Conservation (phyloP, 2,329 filamentous ascomycete genomes). For the Colletotrichum siamense region DNA sequence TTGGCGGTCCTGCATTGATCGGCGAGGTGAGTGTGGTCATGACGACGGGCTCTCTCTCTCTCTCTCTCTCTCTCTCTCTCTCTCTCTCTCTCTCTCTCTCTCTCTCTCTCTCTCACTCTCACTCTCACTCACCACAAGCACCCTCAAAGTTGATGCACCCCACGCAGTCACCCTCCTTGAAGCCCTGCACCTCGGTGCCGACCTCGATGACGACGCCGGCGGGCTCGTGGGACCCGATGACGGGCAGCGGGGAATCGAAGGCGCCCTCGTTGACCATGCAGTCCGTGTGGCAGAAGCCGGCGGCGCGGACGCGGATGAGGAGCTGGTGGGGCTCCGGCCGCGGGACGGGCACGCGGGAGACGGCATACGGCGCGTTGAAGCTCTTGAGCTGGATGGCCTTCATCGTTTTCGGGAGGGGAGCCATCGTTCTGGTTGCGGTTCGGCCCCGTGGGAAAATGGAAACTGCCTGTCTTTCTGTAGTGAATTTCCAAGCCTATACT, state of each 20-base stretch:
- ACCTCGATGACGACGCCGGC: neutral
- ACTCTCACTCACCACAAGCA: conserved; percentile 1
- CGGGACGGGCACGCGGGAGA: conserved; percentile 4
- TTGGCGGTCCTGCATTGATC: too few relatives aligned
- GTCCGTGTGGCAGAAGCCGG: conserved; percentile 21
- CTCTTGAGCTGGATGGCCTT: neutral
- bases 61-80: too few relatives aligned
- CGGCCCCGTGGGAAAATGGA: too few relatives aligned
- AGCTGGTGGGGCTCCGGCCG: conserved; percentile 15
- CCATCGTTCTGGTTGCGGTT: neutral
- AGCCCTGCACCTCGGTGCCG: neutral
- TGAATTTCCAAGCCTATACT: too few relatives aligned
- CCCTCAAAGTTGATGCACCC: conserved; percentile 20
- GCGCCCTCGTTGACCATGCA: conserved; percentile 19
- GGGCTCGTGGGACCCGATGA: conserved; percentile 18
- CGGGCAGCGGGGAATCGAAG: neutral
- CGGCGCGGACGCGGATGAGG: conserved; percentile 17
- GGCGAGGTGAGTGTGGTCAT: too few relatives aligned
- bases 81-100: too few relatives aligned
- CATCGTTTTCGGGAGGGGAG: neutral
- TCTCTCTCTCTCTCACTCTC: too few relatives aligned
- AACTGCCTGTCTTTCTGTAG: too few relatives aligned
- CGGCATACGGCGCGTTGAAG: conserved; percentile 7
- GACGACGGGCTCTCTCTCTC: too few relatives aligned
- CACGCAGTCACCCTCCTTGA: conserved; percentile 21